phyloP scores from a whole-genome alignment of 2,329 filamentous ascomycete genomes.

The Parascedosporium putredinis region DNA sequence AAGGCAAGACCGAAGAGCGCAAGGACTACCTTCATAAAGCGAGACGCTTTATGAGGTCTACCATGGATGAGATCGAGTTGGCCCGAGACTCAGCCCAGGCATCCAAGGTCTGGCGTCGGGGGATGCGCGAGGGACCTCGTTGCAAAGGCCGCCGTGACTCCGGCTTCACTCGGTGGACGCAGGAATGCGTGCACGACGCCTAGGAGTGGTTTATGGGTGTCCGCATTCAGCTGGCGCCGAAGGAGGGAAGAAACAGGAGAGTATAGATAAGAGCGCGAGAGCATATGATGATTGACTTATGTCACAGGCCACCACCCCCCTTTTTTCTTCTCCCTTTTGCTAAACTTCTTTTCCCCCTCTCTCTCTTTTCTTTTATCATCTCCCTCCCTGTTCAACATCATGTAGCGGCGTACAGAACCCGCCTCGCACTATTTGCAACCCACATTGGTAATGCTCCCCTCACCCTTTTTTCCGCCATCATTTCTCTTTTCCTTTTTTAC shows the following conservation, averaged over 20 bases:
- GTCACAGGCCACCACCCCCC: too few species aligned
- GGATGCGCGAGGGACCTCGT: slow-evolving; percentile 11
- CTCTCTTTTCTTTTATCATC: background rate
- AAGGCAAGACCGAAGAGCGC: slow-evolving; percentile 36
- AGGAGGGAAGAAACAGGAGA: too few species aligned
- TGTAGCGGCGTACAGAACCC: too few species aligned
- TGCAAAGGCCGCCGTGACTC: slow-evolving; percentile 1
- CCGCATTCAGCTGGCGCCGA: too few species aligned
- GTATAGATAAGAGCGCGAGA: too few species aligned
- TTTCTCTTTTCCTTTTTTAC: too few species aligned
- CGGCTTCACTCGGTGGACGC: slow-evolving; percentile 12
- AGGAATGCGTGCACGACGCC: slow-evolving; percentile 12
- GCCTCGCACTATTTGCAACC: background rate
- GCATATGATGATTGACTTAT: too few species aligned
- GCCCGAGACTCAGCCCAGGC: slow-evolving; percentile 16
- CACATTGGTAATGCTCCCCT: background rate
- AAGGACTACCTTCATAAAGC: slow-evolving; percentile 38
- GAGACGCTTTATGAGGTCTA: slow-evolving; percentile 22
- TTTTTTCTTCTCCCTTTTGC: background rate
- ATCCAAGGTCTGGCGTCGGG: slow-evolving; percentile 13
- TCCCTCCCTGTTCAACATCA: background rate
- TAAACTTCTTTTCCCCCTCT: background rate
- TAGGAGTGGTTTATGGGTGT: slow-evolving; percentile 5
- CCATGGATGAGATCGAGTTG: slow-evolving; percentile 17
- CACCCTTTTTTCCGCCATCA: too few species aligned